Base-by-base conservation (phyloP, 2,329 filamentous ascomycete genomes). In the Ustilaginoidea virens region DNA sequence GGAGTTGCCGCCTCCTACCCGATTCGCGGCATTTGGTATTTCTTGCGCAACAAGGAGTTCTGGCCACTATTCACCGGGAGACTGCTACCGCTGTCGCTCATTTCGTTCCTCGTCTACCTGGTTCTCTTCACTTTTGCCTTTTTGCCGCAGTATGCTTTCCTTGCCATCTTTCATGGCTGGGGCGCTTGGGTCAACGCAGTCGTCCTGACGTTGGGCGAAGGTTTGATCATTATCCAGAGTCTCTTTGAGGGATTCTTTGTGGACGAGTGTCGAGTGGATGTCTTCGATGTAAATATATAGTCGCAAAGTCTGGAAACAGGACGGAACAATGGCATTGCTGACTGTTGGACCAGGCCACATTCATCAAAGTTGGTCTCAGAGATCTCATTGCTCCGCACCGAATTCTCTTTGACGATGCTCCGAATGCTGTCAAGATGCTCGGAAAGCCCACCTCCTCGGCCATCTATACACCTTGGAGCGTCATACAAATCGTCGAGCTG, bases 111-210 rank as follows among this genome's bases (percentile, higher is more conserved):
- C 31, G 79, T 94, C 10, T 81, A 93, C 36, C 59, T 75, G n/a
- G 61, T 92, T 13, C 70, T 96, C 13, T 96, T 96, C 52, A 63
- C 82, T 9, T 92, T 90, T 52, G 65, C 82, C 1, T 96, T 92
- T 42, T 56, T 94, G 3, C 87, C 87, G 0, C 82, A 96, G 48
- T 83, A 83, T 32, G 80, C 81, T 2, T 81, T 98, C 44, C 67
- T 98, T 14, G 75, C 80, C 11, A 70, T 96, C 40, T 96, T 94
- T 50, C 86, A 96, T 43, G 80, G 80, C 14, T 68, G 73, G 34
- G 76, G 75, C 17, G 90, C 90, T n/a, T 92, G 83, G 80, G 56
- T 93, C 33, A 94, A 83, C 43, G 85, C 80, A 3, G 74, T 81
- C 0, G 76, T 96, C 37, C 61, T 96, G 26, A 81, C 93, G 0